Evolutionary conservation across 2,329 filamentous ascomycete species (phyloP).

Genomic region (Curvularia sp.): DNA sequence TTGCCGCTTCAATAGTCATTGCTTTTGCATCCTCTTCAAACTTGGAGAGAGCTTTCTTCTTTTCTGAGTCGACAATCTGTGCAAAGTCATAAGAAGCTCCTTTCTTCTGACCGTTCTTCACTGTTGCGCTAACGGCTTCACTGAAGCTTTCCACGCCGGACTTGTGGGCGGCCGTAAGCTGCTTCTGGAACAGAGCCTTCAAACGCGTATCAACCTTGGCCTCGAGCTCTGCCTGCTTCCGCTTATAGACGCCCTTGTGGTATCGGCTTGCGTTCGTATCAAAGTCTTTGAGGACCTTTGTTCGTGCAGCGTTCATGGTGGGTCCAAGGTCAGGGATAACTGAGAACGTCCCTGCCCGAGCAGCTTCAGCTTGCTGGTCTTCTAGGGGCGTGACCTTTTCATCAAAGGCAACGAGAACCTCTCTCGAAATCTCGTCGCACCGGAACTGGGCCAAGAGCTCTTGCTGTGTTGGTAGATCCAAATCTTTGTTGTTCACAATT

Average conservation of each 20-base stretch:
- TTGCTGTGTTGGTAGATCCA: constrained; percentile 95
- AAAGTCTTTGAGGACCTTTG: constrained; percentile 80
- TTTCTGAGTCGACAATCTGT: constrained; percentile 86
- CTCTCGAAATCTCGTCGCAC: constrained; percentile 93
- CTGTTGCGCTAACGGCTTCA: constrained; percentile 82
- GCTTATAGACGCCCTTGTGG: constrained; percentile 91
- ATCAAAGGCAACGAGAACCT: constrained; percentile 86
- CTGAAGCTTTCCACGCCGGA: constrained; percentile 82
- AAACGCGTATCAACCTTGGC: constrained; percentile 86
- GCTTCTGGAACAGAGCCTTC: constrained; percentile 86
- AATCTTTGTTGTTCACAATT: constrained; percentile 97
- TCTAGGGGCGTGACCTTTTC: constrained; percentile 82
- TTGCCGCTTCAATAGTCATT: constrained; percentile 76
- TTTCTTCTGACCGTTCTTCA: constrained; percentile 92
- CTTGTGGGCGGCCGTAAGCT: constrained; percentile 88
- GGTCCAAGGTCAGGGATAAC: constrained; percentile 78
- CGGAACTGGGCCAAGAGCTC: constrained; percentile 96
- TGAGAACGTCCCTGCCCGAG: constrained; percentile 73
- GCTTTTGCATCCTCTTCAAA: constrained; percentile 80
- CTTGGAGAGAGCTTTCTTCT: constrained; percentile 73
- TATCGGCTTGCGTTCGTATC: constrained; percentile 91
- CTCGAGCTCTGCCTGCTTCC: constrained; percentile 85
- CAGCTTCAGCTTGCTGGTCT: constrained; percentile 79
- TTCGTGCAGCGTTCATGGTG: constrained; percentile 74
- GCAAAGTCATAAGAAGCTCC: constrained; percentile 93